Evolutionary conservation across 140 eudicot species (phyloP).

Genomic region (Senecio squalidus): DNA sequence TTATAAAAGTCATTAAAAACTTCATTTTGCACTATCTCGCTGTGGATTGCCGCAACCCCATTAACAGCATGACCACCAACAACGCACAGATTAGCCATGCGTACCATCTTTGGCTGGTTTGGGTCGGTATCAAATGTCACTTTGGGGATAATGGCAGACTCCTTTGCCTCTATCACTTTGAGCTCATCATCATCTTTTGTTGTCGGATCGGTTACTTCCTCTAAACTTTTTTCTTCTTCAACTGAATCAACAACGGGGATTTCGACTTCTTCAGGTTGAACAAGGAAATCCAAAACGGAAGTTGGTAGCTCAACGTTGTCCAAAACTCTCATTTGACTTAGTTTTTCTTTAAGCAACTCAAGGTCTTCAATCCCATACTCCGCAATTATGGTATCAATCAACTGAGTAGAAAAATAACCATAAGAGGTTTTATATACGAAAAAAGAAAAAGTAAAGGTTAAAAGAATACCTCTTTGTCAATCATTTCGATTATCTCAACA

Average conservation of each 20-base stretch:
- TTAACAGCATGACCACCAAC: conserved; percentile 77
- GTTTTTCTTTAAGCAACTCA: conserved; percentile 55
- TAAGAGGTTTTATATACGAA: not conserved
- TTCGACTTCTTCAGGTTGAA: conserved; percentile 36
- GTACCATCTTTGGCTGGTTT: conserved; percentile 43
- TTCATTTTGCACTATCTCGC: conserved; percentile 76
- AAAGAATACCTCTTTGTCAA: too few relatives aligned
- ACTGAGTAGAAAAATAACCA: conserved; percentile 26
- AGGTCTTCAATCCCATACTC: conserved; percentile 64
- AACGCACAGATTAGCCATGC: conserved; percentile 60
- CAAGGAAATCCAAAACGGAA: conserved; percentile 49
- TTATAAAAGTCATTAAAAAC: conserved; percentile 89
- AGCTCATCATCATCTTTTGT: conserved; percentile 29
- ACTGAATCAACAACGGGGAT: conserved; percentile 23
- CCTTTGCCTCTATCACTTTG: conserved; percentile 16
- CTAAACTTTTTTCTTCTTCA: conserved; percentile 24
- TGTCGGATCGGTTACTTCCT: conserved; percentile 27
- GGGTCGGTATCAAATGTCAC: conserved; percentile 49
- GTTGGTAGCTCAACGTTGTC: conserved; percentile 75
- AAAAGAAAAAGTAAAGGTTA: not conserved
- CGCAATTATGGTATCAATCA: conserved; percentile 50
- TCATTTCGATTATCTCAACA: too few relatives aligned
- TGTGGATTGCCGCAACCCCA: conserved; percentile 96
- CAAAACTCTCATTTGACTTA: conserved; percentile 61
- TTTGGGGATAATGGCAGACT: conserved; percentile 16